Percentiles rank a stretch among this genome's conserved stretches.
These are phyloP conservation scores for Umbilicaria muhlenbergii DNA, from an alignment of 495 filamentous ascomycete genomes.

Conservation along the genomic window DNA sequence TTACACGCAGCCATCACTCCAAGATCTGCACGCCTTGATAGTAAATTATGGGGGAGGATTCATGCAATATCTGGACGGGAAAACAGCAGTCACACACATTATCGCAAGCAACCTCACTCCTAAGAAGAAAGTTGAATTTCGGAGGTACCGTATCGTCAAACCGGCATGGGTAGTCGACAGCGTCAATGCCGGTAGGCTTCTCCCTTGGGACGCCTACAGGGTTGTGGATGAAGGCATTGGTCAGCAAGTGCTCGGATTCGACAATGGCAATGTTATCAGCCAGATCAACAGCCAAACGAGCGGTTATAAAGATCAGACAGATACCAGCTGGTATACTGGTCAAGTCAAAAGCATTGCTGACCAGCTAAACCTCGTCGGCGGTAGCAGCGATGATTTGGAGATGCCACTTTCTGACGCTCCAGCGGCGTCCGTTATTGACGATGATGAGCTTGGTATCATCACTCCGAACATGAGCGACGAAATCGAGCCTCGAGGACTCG, in stretches of 20 bases:
- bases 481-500: too few relatives aligned
- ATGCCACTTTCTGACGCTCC: too few relatives aligned
- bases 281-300: conserved; percentile 37
- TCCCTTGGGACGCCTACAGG: conserved; percentile 74
- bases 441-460: too few relatives aligned
- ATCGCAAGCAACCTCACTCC: conserved; percentile 79
- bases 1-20: conserved; percentile 82
- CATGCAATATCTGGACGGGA: conserved; percentile 85
- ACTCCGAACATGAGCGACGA: too few relatives aligned
- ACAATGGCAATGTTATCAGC: conserved; percentile 50
- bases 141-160: conserved; percentile 77
- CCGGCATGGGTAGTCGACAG: conserved; percentile 94
- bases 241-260: conserved; percentile 65
- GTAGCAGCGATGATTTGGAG: too few relatives aligned
- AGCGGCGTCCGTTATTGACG: too few relatives aligned
- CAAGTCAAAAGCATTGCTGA: conserved; percentile 37
- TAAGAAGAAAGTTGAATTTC: conserved; percentile 81
- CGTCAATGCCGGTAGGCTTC: conserved; percentile 57
- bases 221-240: conserved; percentile 65
- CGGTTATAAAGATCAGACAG: conserved; percentile 62
- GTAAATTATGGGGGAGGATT: conserved; percentile 86
- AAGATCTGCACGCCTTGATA: conserved; percentile 71
- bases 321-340: conserved; percentile 61
- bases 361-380: neutral
- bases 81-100: conserved; percentile 88